phyloP scores from a whole-genome alignment of 495 filamentous ascomycete species.

The Xylaria venustula region DNA sequence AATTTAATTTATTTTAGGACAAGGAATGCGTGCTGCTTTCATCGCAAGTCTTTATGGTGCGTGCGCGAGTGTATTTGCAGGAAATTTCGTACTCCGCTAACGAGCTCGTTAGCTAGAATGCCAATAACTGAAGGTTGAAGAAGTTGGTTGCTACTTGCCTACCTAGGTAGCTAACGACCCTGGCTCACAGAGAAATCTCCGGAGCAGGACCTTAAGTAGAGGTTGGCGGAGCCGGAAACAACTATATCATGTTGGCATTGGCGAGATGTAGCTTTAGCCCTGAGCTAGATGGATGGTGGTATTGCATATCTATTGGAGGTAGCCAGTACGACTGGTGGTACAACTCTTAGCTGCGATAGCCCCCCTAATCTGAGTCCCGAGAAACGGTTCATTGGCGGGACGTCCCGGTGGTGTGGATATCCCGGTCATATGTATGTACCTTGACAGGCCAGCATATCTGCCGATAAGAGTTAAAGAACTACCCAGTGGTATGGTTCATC shows the following conservation, averaged over 20 bases:
- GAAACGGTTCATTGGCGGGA: constrained; percentile 18
- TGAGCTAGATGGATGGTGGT: constrained; percentile 10
- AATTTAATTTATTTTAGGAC: too few species aligned
- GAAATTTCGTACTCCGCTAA: not conserved
- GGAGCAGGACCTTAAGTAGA: not conserved
- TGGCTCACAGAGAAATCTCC: not conserved
- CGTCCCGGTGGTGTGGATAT: constrained; percentile 18
- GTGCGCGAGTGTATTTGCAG: not conserved
- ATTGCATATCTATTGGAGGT: constrained; percentile 6
- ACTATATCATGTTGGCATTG: constrained; percentile 1
- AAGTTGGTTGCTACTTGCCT: not conserved
- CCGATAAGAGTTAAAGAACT: not conserved
- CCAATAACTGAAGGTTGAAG: not conserved
- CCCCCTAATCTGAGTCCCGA: constrained; percentile 9
- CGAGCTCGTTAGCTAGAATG: not conserved
- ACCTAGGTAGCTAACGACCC: not conserved
- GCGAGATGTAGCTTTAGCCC: not conserved
- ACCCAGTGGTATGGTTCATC: not conserved
- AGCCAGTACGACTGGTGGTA: constrained; percentile 2
- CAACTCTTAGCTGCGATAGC: constrained; percentile 6
- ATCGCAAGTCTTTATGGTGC: not conserved
- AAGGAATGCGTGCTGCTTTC: too few species aligned
- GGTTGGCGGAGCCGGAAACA: not conserved
- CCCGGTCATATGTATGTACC: constrained; percentile 4
- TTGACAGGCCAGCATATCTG: constrained; percentile 1